These are phyloP conservation scores for Rubia peregrina DNA, from an alignment of 305 asterid genomes.

Conservation along the genomic window DNA sequence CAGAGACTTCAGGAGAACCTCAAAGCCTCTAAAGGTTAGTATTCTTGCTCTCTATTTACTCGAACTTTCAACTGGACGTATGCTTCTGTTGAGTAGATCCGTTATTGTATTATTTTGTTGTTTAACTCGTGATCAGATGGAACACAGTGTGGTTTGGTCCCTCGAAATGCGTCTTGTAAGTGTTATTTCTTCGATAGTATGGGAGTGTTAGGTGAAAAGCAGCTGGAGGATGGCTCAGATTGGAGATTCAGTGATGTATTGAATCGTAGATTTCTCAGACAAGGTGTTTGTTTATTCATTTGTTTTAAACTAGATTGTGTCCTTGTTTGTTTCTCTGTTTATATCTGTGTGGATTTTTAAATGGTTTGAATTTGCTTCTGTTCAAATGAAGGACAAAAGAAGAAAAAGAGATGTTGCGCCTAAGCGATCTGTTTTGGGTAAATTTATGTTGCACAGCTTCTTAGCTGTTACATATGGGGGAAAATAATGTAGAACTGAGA, in stretches of 20 bases:
- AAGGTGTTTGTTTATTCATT: slow-evolving; percentile 36
- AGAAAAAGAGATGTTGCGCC: slow-evolving; percentile 34
- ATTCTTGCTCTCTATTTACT: background rate
- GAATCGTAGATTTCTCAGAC: slow-evolving; percentile 87
- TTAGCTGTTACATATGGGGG: background rate
- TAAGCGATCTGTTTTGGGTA: background rate
- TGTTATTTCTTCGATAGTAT: slow-evolving; percentile 84
- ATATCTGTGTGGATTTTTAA: slow-evolving; percentile 7
- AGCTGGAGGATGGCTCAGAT: slow-evolving; percentile 26
- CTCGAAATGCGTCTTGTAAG: slow-evolving; percentile 64
- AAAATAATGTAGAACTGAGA: background rate
- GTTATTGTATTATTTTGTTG: background rate
- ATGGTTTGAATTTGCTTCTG: slow-evolving; percentile 31
- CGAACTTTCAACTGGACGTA: background rate
- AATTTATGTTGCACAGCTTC: too few relatives aligned
- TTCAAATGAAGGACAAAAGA: slow-evolving; percentile 61
- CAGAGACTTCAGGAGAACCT: slow-evolving; percentile 41
- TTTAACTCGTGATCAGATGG: slow-evolving; percentile 41
- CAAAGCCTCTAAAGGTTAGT: slow-evolving; percentile 69
- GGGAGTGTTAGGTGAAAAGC: slow-evolving; percentile 44
- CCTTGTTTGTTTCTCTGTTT: background rate
- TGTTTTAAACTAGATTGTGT: background rate
- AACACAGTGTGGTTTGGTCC: slow-evolving; percentile 62
- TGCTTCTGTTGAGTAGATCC: background rate
- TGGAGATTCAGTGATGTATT: slow-evolving; percentile 55